These are phyloP conservation scores for Aspergillus quadricinctus DNA, from an alignment of 2,329 filamentous ascomycete species.

Conservation along the genomic window DNA sequence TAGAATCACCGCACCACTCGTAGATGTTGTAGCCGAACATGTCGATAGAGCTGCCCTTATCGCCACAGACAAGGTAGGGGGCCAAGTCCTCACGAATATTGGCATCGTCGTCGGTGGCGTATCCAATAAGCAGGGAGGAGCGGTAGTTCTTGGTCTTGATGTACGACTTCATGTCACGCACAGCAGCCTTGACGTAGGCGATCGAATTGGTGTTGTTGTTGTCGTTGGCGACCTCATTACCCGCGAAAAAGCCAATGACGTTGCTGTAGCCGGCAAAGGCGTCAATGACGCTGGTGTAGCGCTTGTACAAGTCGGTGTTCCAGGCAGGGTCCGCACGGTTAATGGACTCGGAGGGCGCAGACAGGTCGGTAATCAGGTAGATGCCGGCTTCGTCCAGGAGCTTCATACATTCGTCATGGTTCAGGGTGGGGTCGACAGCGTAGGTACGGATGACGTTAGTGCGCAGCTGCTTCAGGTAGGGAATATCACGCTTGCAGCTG, in stretches of 20 bases:
- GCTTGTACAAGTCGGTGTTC: constrained; percentile 71
- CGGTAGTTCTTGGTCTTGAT: constrained; percentile 77
- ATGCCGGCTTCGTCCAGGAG: constrained; percentile 79
- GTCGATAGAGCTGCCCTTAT: constrained; percentile 66
- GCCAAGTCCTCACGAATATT: constrained; percentile 77
- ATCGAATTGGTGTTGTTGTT: constrained; percentile 84
- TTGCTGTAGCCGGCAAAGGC: constrained; percentile 78
- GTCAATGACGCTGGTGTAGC: constrained; percentile 83
- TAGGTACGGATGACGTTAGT: constrained; percentile 97
- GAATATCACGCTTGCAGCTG: constrained; percentile 79
- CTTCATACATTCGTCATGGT: constrained; percentile 83
- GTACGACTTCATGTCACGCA: constrained; percentile 92
- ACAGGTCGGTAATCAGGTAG: constrained; percentile 90
- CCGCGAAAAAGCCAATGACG: constrained; percentile 94
- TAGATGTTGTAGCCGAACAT: constrained; percentile 99
- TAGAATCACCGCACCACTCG: constrained; percentile 92
- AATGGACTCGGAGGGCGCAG: constrained; percentile 77
- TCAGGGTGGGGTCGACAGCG: constrained; percentile 72
- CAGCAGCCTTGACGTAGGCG: constrained; percentile 94
- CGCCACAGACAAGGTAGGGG: constrained; percentile 91
- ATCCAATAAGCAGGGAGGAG: constrained; percentile 74
- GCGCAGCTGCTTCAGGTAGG: constrained; percentile 68
- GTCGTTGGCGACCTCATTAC: constrained; percentile 93
- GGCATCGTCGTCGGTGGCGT: constrained; percentile 90
- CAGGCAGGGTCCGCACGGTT: constrained; percentile 74